Evolutionary conservation across 257 asterid genomes (phyloP), one percentile per base, ranked within the genome.

Genomic region (Gardenia jasminoides): DNA sequence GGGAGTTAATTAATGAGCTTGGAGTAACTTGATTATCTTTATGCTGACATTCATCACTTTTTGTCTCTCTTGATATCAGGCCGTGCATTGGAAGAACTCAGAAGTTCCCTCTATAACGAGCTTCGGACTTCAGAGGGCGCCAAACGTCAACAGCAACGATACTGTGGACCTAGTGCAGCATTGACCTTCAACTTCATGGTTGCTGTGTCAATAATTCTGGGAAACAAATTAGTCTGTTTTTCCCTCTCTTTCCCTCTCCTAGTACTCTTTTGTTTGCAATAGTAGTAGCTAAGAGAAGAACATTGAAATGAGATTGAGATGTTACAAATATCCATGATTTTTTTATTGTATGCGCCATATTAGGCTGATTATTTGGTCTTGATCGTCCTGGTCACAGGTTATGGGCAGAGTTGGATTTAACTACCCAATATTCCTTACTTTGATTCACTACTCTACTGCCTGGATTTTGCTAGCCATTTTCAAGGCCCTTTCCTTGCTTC

Each of bases 341-440:
- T 30, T 28, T 3, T 30, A 28, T 3, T 13, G 39, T 15, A 13
- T 65, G 24, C 24, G 30, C 74, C 10, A 20, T 19, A 69, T 69
- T 54, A 69, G 54, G 44, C 50, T 22, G n/a, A 19, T 54, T 24
- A 12, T 77, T 4, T 17, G 3, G 13, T 31, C 20, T 66, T 47
- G 7, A 30, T 62, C 26, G 1, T 39, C 41, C 41, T 56, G 17
- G 47, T 79, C 67, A 75, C 88, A 94, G 98, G 93, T 94, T 44
- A 92, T 94, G 97, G 98, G 97, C 70, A 90, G 62, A 87, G 96
- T 94, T 64, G 98, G 98, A 79, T 94, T 94, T 75, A 94, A 90
- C 58, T 94, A 79, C 74, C 98, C 98, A 20, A 92, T 94, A 78
- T 92, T 91, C 75, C 93, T 94, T 13, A 94, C 98, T 8, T 84